These are phyloP conservation scores for Verticillium nubilum DNA, from an alignment of 2,329 filamentous ascomycete genomes.

Conservation along the genomic window DNA sequence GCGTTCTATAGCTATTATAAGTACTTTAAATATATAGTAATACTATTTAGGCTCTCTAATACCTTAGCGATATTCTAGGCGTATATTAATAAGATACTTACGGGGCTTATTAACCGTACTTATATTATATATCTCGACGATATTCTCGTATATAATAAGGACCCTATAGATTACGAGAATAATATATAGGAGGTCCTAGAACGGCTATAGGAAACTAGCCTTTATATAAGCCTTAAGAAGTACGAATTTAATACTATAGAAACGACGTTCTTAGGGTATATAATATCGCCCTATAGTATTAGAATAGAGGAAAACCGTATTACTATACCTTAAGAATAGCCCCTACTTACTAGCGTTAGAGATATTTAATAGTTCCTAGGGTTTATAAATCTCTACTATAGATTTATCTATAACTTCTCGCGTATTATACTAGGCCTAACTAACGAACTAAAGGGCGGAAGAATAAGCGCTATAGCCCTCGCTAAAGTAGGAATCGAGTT, in stretches of 20 bases:
- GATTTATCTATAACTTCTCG: conserved; percentile 8
- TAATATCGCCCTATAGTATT: conserved; percentile 1
- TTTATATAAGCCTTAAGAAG: conserved; percentile 1
- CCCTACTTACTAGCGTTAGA: not conserved
- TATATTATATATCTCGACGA: conserved; percentile 1
- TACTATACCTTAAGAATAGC: not conserved
- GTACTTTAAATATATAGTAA: conserved; percentile 26
- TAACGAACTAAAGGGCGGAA: not conserved
- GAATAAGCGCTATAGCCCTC: not conserved
- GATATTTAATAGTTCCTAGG: conserved; percentile 7
- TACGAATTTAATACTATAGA: not conserved
- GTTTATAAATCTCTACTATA: conserved; percentile 9
- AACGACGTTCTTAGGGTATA: conserved; percentile 3
- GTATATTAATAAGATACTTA: conserved; percentile 9
- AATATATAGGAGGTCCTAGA: not conserved
- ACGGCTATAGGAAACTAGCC: not conserved
- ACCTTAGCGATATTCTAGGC: conserved; percentile 10
- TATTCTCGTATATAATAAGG: not conserved
- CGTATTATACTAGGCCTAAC: not conserved
- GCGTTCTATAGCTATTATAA: conserved; percentile 24
- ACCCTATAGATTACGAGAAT: not conserved
- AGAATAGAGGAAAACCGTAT: conserved; percentile 1
- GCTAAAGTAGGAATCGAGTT: not conserved
- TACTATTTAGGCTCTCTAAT: conserved; percentile 20
- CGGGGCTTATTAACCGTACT: not conserved